Evolutionary conservation across 2,329 filamentous ascomycete genomes (phyloP), one percentile per base, ranked within the genome.

Genomic region (Stemphylium vesicarium): DNA sequence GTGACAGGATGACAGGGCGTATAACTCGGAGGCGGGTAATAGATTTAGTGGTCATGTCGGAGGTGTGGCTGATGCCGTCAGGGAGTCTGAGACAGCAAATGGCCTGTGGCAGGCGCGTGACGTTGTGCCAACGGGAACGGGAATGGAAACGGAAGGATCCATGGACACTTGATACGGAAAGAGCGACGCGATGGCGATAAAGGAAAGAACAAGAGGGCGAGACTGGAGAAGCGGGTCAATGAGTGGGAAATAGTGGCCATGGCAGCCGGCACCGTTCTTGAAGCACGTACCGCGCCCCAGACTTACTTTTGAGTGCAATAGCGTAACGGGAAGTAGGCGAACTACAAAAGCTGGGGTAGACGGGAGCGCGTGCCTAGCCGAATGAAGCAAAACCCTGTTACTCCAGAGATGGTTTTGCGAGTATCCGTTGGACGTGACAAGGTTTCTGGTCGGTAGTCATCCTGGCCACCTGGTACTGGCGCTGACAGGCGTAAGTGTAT

Each of bases 301-400:
- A 42, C 20, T 53, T 41, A 36, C 29, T 53, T 31, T 47, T 50
- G 43, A 35, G 26, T 31, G 47, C 22, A 15, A 41, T 53, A 35
- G 51, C 51, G 51, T 39, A 53, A 53, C 45, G 51, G 39, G 33
- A 38, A 24, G 45, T 53, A 42, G 44, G 50, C 50, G 38, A 43
- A 33, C 31, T 18, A 32, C 31, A 36, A 36, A 53, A 53, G 45
- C 51, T 53, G 51, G 51, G 51, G 51, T 47, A 45, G 35, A 33
- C 50, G 22, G 43, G 24, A 49, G 24, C 32, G 47, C 22, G 46
- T 40, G 42, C 12, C 35, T 52, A 52, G 50, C 50, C 50, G 50
- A 52, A 52, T 44, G 42, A 45, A 35, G 41, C 43, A 46, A 46
- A 24, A 36, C 4, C 16, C 26, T 29, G 26, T 29, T 10, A 16